These are phyloP conservation scores for Tetracladium maxilliforme DNA, from an alignment of 2,329 filamentous ascomycete species.

Conservation along the genomic window DNA sequence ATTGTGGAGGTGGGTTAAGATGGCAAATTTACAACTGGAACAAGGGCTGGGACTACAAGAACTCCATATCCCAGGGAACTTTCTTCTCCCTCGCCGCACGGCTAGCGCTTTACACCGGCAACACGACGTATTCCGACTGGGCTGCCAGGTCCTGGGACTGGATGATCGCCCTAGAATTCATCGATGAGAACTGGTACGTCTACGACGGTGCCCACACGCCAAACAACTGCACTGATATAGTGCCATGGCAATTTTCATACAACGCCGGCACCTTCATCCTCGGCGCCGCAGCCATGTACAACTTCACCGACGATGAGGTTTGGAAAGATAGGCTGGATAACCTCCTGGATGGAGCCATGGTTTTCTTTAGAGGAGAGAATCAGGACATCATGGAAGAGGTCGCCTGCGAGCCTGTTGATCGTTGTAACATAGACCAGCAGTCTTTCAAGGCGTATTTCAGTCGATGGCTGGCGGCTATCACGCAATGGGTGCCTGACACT, in stretches of 20 bases:
- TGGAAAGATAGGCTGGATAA: conserved; percentile 46
- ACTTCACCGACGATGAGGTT: conserved; percentile 28
- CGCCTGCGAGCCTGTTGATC: conserved; percentile 45
- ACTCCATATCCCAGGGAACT: conserved; percentile 46
- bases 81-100: conserved; percentile 52
- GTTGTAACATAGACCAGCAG: conserved; percentile 47
- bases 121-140: conserved; percentile 65
- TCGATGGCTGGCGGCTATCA: conserved; percentile 45
- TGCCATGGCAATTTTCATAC: conserved; percentile 53
- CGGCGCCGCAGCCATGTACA: conserved; percentile 55
- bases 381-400: conserved; percentile 47
- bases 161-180: conserved; percentile 41
- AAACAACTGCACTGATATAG: conserved; percentile 40
- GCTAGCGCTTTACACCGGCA: conserved; percentile 63
- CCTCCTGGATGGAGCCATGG: conserved; percentile 33
- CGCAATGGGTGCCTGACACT: conserved; percentile 49
- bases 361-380: conserved; percentile 45
- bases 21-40: conserved; percentile 84
- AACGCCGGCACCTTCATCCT: conserved; percentile 53
- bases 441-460: conserved; percentile 51
- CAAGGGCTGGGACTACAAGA: conserved; percentile 67
- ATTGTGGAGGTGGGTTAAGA: conserved; percentile 62
- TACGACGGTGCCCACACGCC: conserved; percentile 46
- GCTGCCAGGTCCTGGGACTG: conserved; percentile 60
- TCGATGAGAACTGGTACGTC: conserved; percentile 42